Evolutionary conservation across 768 basidiomycete genomes (phyloP).

Genomic region (Agaricus subrufescens): DNA sequence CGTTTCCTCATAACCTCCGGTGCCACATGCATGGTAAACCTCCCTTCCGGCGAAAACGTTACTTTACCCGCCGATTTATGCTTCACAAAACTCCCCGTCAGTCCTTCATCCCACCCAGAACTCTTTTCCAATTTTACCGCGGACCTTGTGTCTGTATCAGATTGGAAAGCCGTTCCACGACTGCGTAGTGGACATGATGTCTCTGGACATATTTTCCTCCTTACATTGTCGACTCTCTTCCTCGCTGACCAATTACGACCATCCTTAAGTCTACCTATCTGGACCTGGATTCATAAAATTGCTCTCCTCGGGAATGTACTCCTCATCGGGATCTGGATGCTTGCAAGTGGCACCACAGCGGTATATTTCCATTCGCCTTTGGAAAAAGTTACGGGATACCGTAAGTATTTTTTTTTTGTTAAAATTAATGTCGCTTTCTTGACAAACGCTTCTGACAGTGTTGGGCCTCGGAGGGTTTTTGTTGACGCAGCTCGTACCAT

Average conservation of each 20-base stretch:
- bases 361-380: constrained; percentile 87
- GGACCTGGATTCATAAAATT: constrained; percentile 39
- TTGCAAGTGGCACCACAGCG: constrained; percentile 76
- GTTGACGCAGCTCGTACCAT: constrained; percentile 1
- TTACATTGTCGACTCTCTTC: constrained; percentile 76
- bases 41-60: constrained; percentile 53
- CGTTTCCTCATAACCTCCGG: constrained; percentile 63
- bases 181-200: constrained; percentile 85
- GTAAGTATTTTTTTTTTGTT: constrained; percentile 41
- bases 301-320: constrained; percentile 42
- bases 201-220: constrained; percentile 89
- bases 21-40: constrained; percentile 66
- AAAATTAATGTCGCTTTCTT: neutral
- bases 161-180: constrained; percentile 51
- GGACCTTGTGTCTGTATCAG: constrained; percentile 22
- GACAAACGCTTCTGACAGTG: neutral
- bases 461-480: constrained; percentile 1
- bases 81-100: constrained; percentile 41
- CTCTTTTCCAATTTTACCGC: constrained; percentile 41
- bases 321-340: constrained; percentile 61
- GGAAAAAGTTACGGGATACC: constrained; percentile 83
- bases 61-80: constrained; percentile 58
- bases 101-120: constrained; percentile 56
- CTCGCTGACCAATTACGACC: constrained; percentile 69
- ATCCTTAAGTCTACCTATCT: constrained; percentile 34